phyloP scores from a whole-genome alignment of 768 basidiomycete species.

The Pilatotrama ljubarskyi region DNA sequence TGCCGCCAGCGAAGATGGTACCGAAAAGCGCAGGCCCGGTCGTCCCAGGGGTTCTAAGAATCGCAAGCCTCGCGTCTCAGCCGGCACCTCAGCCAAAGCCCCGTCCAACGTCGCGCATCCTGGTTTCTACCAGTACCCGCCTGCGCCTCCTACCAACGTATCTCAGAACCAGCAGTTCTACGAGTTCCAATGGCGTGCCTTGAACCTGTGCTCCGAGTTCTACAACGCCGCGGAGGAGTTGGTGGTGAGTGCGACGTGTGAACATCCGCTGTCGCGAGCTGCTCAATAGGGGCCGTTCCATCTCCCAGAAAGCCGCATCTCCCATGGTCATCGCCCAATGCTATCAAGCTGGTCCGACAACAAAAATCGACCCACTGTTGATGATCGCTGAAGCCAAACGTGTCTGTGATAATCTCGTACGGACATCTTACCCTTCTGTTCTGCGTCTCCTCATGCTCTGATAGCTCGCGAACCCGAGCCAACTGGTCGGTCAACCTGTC shows the following conservation, averaged over 20 bases:
- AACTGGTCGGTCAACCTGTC: conserved; percentile 65
- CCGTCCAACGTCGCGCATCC: conserved; percentile 31
- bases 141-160: conserved; percentile 47
- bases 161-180: conserved; percentile 76
- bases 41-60: conserved; percentile 82
- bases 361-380: conserved; percentile 69
- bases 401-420: conserved; percentile 74
- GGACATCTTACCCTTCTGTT: conserved; percentile 20
- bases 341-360: conserved; percentile 69
- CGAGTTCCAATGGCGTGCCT: conserved; percentile 83
- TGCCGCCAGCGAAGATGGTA: conserved; percentile 34
- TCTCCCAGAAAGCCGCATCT: conserved; percentile 50
- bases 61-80: conserved; percentile 47
- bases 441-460: conserved; percentile 13
- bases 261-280: conserved; percentile 1
- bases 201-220: conserved; percentile 83
- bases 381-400: conserved; percentile 79
- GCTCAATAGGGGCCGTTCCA: conserved; percentile 10
- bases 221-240: conserved; percentile 85
- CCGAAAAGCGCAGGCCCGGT: conserved; percentile 72
- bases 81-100: conserved; percentile 31
- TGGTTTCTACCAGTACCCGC: conserved; percentile 47
- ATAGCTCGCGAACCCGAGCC: conserved; percentile 74
- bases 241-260: conserved; percentile 53
- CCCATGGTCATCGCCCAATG: conserved; percentile 78